Evolutionary conservation across 805 yeast species (phyloP), one percentile per base, ranked within the genome.

Genomic region (Schwanniomyces polymorphus): DNA sequence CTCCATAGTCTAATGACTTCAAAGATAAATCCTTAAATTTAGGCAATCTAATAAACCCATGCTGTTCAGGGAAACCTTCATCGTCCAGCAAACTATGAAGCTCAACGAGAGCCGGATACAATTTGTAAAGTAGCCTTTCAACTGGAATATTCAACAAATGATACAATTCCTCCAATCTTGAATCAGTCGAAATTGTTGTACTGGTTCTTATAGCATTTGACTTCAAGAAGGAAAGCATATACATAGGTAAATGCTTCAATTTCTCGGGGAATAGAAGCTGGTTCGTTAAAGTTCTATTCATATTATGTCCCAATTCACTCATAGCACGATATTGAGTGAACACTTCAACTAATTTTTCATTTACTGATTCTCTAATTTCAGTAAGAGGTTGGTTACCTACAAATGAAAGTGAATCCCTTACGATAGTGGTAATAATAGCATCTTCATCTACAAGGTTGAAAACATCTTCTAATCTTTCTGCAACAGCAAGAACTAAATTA

Each of bases 261-360:
- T 92, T 81, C 39, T 86, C 88, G 0, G 99, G 98, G 63, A 92
- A 74, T 5, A 92, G 77, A 50, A 94, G 71, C 59, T 87, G 90
- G 10, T 82, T 79, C 52, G 75, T 58, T 54, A 70, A 42, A 43
- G 65, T 21, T 57, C 70, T 44, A 54, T 68, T 49, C 53, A 58
- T 33, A 61, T 72, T 46, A 64, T 74, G 80, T 7, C 64, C 63
- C 23, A 59, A 53, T 51, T 72, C 76, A 49, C 68, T 62, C 55
- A 87, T 75, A 0, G 81, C 78, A 26, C 76, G 50, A 81, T 78
- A 56, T 76, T 79, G 60, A 60, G 82, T 53, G 61, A 72, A 75
- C 61, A 76, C 62, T 63, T 71, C 75, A 18, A 73, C 77, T 38
- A 73, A 54, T 53, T 74, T 74, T 35, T 57, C 59, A 46, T 68